phyloP scores from a whole-genome alignment of 192 early-diverging fungal species.

The Umbelopsis sp. region DNA sequence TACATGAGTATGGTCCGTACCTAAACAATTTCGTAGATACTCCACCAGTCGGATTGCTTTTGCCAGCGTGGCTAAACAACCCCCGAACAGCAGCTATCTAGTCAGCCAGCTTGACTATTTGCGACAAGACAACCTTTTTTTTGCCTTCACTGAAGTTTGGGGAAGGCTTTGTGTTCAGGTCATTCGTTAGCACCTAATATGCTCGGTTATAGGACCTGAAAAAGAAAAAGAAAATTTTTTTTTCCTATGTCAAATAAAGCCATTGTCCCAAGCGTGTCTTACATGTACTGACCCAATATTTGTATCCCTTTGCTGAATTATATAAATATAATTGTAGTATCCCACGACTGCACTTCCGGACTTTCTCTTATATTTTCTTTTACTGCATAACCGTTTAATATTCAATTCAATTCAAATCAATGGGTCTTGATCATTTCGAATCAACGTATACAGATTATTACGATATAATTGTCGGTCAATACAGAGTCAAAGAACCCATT shows the following conservation, averaged over 20 bases:
- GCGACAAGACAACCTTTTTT: too few relatives aligned
- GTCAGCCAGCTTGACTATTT: too few relatives aligned
- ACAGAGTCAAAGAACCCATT: conserved; percentile 30
- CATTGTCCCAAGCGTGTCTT: conserved; percentile 11
- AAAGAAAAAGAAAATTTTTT: neutral
- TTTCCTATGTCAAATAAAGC: conserved; percentile 14
- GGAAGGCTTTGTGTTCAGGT: neutral
- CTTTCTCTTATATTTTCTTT: conserved; percentile 2
- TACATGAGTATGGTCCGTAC: conserved; percentile 1
- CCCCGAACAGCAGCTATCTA: too few relatives aligned
- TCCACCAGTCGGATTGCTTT: too few relatives aligned
- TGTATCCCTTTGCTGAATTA: neutral
- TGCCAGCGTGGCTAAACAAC: too few relatives aligned
- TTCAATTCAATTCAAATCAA: neutral
- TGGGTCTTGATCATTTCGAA: neutral
- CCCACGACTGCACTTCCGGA: neutral
- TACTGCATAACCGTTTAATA: neutral
- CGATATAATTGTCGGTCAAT: conserved; percentile 6
- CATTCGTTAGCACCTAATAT: neutral
- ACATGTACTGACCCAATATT: conserved; percentile 14
- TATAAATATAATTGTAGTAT: neutral
- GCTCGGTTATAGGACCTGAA: neutral
- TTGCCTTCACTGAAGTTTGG: too few relatives aligned
- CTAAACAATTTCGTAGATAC: neutral
- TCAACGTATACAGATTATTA: neutral